Evolutionary conservation across 2,329 filamentous ascomycete genomes (phyloP), one percentile per base, ranked within the genome.

Genomic region (Phialocephala sp.): DNA sequence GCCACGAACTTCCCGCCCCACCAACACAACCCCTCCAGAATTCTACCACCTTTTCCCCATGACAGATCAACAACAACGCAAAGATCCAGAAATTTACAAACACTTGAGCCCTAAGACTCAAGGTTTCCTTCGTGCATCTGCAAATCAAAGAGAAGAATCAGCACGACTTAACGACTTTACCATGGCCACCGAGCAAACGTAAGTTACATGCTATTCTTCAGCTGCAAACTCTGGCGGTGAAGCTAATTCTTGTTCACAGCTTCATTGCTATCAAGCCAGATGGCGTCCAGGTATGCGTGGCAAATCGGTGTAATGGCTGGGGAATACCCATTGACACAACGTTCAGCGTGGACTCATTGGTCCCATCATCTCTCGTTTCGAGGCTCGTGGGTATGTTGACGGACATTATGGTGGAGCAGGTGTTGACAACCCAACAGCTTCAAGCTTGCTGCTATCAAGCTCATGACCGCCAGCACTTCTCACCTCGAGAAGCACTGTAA

Each of bases 221-320:
- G 35, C 47, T n/a, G 24, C 55, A 57, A 55, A 54, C n/a, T 63
- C 61, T 66, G 68, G 73, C 71, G 69, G 74, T 74, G 70, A 70
- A 75, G 68, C 72, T 77, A 68, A 76, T 71, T 66, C 59, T 63
- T 74, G 55, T 68, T 65, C 56, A 75, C 78, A 98, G 94, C 86
- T 98, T 98, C 92, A 98, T 98, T 88, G 95, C 95, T 81, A 93
- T 99, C 89, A 99, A 99, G 93, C 95, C 94, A 77, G 95, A 98
- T 85, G 95, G 95, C 82, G 95, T 98, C 85, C 95, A 97, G 90
- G 93, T 97, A 90, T 75, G 84, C 67, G 62, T 63, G 54, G 24
- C 27, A 37, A 5, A 60, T 37, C 11, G 47, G 20, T 63, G 11
- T 15, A 27, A 11, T 14, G 24, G 35, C 8, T n/a, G 12, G 24